Evolutionary conservation across 2,329 filamentous ascomycete genomes (phyloP), one percentile per base, ranked within the genome.

Genomic region (Penicillium sp.): DNA sequence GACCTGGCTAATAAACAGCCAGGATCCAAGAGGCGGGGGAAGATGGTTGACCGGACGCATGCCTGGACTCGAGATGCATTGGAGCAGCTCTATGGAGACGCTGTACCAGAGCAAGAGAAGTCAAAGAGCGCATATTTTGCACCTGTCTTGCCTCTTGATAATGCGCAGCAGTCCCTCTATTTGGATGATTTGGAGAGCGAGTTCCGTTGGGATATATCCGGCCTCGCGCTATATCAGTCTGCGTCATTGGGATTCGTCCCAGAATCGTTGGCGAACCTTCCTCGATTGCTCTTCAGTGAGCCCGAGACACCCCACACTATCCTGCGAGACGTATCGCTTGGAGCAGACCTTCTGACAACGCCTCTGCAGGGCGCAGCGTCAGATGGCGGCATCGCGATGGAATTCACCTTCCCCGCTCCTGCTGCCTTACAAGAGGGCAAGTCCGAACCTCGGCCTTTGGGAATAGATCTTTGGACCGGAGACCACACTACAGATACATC

Each of bases 31-130:
- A 84, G 93, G 46, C 84, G 89, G 47, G 81, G 86, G 37, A 92
- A 90, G 69, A 97, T 96, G 87, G 88, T 86, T 25, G 91, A 94
- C 69, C 83, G 93, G 56, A 96, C 91, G 0, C 89, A 94, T 71
- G 83, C 84, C 38, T 97, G 92, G 91, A 80, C 93, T 19, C 83
- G 85, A 25, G 84, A 89, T 61, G 85, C 91, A 50, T 79, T 92
- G 37, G 75, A 77, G 17, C 71, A 76, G 29, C 72, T 78, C 19
- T 71, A 76, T 54, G 74, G 72, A 12, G 58, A 70, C 3, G 50
- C 72, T 2, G 71, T 75, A 21, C 63, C 69, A 10, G 59, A 58
- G 5, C 58, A 69, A 58, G 67, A 68, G 7, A 68, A 59, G 21
- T 67, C 64, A 4, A 67, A 63, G 38, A 54, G 62, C 85, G 89